These are phyloP conservation scores for Erigeron philadelphicus DNA, from an alignment of 140 eudicot species.

Conservation along the genomic window DNA sequence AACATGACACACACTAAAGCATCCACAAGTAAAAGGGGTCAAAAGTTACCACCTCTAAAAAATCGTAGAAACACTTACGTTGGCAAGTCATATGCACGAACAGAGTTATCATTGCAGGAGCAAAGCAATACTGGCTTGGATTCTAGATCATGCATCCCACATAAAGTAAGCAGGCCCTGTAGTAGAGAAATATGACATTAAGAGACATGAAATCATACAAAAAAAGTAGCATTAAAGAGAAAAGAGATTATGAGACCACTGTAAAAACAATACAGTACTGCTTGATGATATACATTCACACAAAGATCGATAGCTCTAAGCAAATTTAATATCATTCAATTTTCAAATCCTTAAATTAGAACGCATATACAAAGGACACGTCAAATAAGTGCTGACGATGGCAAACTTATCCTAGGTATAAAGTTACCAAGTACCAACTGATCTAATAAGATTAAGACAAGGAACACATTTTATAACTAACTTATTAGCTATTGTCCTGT, in stretches of 20 bases:
- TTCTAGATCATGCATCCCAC: constrained; percentile 89
- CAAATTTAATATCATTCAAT: too few relatives aligned
- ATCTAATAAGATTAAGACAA: background rate
- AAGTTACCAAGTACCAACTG: background rate
- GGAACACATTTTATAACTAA: too few relatives aligned
- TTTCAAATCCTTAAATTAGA: too few relatives aligned
- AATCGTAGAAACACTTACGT: constrained; percentile 51
- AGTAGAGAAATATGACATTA: constrained; percentile 19
- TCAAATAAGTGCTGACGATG: too few relatives aligned
- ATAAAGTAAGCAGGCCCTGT: constrained; percentile 75
- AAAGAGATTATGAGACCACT: too few relatives aligned
- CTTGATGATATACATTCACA: too few relatives aligned
- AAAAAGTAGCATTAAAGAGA: background rate
- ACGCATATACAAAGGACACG: too few relatives aligned
- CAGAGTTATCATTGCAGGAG: constrained; percentile 71
- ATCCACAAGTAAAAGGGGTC: too few relatives aligned
- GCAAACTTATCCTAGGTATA: too few relatives aligned
- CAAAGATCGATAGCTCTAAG: too few relatives aligned
- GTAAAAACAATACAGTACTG: background rate
- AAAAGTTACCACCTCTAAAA: background rate
- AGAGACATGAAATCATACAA: background rate
- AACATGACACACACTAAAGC: too few relatives aligned
- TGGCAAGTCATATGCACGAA: constrained; percentile 82
- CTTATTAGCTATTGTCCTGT: too few relatives aligned
- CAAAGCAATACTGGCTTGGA: constrained; percentile 82